Conservation (phyloP, 1,284 basidiomycete genomes). For the Ganoderma sp. region DNA sequence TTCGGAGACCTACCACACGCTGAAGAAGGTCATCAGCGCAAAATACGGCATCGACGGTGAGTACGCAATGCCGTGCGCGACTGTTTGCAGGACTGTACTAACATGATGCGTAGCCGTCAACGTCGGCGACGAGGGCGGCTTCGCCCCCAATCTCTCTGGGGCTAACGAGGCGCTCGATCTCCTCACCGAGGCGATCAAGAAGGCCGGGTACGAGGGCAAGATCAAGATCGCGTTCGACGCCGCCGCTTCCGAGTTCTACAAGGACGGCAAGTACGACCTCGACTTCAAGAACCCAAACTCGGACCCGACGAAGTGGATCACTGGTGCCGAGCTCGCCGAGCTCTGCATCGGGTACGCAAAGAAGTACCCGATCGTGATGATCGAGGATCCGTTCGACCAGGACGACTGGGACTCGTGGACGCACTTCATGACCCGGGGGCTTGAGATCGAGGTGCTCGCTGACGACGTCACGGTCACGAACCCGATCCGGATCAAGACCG, state of each 20-base stretch:
- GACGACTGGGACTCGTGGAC: constrained; percentile 99
- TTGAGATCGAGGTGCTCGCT: constrained; percentile 91
- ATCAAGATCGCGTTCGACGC: constrained; percentile 99
- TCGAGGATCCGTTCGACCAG: constrained; percentile 99
- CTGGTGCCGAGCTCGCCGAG: constrained; percentile 91
- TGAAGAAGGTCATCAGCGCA: constrained; percentile 99
- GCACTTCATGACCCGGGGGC: constrained; percentile 78
- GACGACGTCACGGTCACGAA: constrained; percentile 99
- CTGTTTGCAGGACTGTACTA: background rate
- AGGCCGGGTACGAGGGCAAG: constrained; percentile 98
- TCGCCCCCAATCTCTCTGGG: constrained; percentile 96
- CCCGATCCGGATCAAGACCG: constrained; percentile 97
- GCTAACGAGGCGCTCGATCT: constrained; percentile 98
- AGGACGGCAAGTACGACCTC: constrained; percentile 99
- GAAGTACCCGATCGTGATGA: constrained; percentile 96
- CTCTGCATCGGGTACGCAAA: constrained; percentile 87
- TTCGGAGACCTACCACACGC: constrained; percentile 96
- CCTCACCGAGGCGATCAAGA: constrained; percentile 94
- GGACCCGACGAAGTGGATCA: constrained; percentile 95
- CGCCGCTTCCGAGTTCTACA: constrained; percentile 99
- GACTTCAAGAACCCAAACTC: constrained; percentile 99
- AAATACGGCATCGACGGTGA: constrained; percentile 99
- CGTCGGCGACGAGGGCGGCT: constrained; percentile 99
- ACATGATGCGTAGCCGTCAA: constrained; percentile 76
- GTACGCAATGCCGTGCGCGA: background rate